Base-by-base conservation (phyloP, 768 basidiomycete species). In the Neoboletus magnificus region DNA sequence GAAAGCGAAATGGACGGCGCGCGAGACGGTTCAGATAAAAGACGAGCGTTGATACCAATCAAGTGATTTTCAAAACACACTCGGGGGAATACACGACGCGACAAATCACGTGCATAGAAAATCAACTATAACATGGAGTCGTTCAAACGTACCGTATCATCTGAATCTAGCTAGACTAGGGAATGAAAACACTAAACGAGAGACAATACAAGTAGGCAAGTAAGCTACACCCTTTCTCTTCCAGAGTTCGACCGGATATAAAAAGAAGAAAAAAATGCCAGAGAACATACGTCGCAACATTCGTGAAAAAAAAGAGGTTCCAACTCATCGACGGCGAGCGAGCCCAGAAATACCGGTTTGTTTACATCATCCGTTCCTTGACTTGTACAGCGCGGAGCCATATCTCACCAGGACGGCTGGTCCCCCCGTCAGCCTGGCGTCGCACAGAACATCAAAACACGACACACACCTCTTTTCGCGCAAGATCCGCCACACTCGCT, bases 391-490 rank as follows among this genome's bases (percentile, higher is more conserved):
- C 77, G 48, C 82, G 62, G 40, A 67, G 62, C 66, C 66, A 67
- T 39, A 67, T 55, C 25, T 69, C 66, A 4, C 66, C 64, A n/a
- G 66, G 66, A 25, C 59, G 66, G 12, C 66, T 67, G 15, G 10
- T 10, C 1, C 2, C 43, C 5, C 5, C 22, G 15, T 63, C 41
- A 63, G 62, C 20, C 25, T 7, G 4, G 37, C n/a, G 23, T 36
- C 15, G 4, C 41, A 40, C 47, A 20, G 5, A n/a, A 29, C 27
- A 10, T 4, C 29, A n/a, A 40, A 55, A 47, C 35, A 22, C 30
- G 6, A 27, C 16, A 72, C 77, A 16, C n/a, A 83, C 89, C 89
- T 92, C 72, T 81, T 83, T 71, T 89, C 91, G 48, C 91, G 76
- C 64, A 93, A 65, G 49, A 93, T 82, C 50, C 89, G 74, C 71